phyloP scores from a whole-genome alignment of 1,284 basidiomycete species.

The Leccinum griseonigrum region DNA sequence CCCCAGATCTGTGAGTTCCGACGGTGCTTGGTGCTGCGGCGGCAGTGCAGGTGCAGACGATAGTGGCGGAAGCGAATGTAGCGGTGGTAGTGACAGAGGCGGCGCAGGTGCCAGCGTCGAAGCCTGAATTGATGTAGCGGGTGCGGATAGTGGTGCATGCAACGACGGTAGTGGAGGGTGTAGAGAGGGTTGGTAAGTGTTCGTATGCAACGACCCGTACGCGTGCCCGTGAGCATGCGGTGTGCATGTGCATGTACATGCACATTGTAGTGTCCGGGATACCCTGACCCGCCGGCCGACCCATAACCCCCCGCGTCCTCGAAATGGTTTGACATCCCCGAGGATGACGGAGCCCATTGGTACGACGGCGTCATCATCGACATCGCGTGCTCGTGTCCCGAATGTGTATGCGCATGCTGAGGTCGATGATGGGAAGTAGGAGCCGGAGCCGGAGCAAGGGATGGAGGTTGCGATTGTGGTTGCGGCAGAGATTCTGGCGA shows the following conservation, averaged over 20 bases:
- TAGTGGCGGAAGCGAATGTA: background rate
- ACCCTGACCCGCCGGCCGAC: background rate
- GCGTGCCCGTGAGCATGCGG: background rate
- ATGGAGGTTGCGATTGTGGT: background rate
- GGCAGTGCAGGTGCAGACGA: slow-evolving; percentile 4
- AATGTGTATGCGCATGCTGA: background rate
- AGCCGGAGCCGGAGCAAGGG: background rate
- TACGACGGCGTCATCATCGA: background rate
- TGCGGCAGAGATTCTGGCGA: background rate
- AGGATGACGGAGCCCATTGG: background rate
- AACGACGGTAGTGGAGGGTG: slow-evolving; percentile 6
- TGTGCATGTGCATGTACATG: background rate
- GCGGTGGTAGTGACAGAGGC: background rate
- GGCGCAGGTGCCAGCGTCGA: background rate
- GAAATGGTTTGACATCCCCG: background rate
- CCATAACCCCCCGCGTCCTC: background rate
- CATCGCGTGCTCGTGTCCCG: background rate
- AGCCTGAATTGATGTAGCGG: background rate
- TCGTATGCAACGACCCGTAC: slow-evolving; percentile 5
- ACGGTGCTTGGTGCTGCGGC: slow-evolving; percentile 20
- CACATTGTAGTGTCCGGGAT: background rate
- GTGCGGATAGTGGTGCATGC: slow-evolving; percentile 9
- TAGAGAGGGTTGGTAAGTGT: slow-evolving; percentile 7
- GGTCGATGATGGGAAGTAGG: background rate
- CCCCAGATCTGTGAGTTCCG: slow-evolving; percentile 50